Evolutionary conservation across 2,329 filamentous ascomycete species (phyloP).

Genomic region (Colletotrichum cereale): DNA sequence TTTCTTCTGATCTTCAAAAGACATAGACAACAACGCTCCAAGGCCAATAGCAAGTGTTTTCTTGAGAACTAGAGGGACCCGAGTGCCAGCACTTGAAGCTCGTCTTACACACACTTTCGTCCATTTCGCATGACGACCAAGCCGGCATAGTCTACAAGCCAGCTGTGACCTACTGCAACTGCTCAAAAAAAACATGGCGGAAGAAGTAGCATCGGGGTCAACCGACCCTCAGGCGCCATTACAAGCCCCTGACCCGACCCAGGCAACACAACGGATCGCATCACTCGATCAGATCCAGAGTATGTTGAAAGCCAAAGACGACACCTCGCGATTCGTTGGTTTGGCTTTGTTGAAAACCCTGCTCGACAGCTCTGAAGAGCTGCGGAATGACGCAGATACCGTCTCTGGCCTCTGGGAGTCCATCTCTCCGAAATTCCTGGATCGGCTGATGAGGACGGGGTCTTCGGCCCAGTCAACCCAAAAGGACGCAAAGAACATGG

Average conservation of each 20-base stretch:
- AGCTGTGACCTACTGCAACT: not conserved
- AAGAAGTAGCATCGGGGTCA: not conserved
- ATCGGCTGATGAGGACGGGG: conserved; percentile 70
- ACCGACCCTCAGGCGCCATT: conserved; percentile 3
- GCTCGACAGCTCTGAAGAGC: conserved; percentile 69
- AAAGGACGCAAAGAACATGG: conserved; percentile 69
- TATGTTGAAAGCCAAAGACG: conserved; percentile 70
- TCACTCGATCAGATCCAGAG: conserved; percentile 64
- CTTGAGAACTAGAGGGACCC: not conserved
- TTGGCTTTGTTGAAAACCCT: conserved; percentile 75
- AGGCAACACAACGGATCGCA: conserved; percentile 34
- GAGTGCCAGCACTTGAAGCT: not conserved
- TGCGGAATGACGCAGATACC: conserved; percentile 60
- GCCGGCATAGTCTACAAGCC: not conserved
- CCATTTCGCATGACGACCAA: not conserved
- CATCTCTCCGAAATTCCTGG: conserved; percentile 73
- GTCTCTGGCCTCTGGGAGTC: conserved; percentile 69
- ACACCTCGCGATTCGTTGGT: conserved; percentile 77
- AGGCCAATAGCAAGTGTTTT: not conserved
- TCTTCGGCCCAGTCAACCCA: conserved; percentile 50
- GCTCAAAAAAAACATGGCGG: conserved; percentile 9
- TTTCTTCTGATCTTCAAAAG: not conserved
- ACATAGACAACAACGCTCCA: not conserved
- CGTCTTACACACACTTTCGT: conserved; percentile 3
- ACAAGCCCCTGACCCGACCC: conserved; percentile 15